These are phyloP conservation scores for Zarea fungicola DNA, from an alignment of 2,329 filamentous ascomycete genomes.

Conservation along the genomic window DNA sequence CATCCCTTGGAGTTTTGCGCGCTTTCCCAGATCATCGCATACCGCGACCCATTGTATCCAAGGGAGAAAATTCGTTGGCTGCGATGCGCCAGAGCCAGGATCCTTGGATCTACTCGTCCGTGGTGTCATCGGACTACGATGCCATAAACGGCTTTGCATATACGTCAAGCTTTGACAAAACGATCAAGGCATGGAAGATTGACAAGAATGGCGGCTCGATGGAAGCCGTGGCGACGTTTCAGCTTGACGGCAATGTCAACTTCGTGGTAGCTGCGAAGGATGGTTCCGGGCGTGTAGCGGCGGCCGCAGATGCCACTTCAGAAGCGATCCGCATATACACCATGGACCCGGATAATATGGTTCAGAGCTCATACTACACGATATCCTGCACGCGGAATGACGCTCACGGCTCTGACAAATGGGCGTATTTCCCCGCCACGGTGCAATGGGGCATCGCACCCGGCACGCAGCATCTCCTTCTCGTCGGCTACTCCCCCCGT, in stretches of 20 bases:
- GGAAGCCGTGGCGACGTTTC: slow-evolving; percentile 43
- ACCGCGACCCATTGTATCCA: slow-evolving; percentile 45
- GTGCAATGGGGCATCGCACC: slow-evolving; percentile 54
- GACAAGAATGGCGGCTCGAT: slow-evolving; percentile 35
- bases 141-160: slow-evolving; percentile 40
- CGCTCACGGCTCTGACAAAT: slow-evolving; percentile 38
- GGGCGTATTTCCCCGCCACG: slow-evolving; percentile 59
- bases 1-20: slow-evolving; percentile 36
- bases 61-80: slow-evolving; percentile 49
- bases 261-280: slow-evolving; percentile 53
- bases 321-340: slow-evolving; percentile 55
- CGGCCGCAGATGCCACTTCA: slow-evolving; percentile 50
- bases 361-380: slow-evolving; percentile 30
- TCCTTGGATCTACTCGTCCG: slow-evolving; percentile 59
- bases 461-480: slow-evolving; percentile 44
- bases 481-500: slow-evolving; percentile 60
- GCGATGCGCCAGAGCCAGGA: slow-evolving; percentile 56
- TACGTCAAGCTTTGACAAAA: slow-evolving; percentile 58
- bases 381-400: slow-evolving; percentile 38
- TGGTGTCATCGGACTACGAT: slow-evolving; percentile 57
- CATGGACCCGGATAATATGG: slow-evolving; percentile 32
- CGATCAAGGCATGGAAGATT: slow-evolving; percentile 55
- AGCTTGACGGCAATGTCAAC: slow-evolving; percentile 54
- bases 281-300: slow-evolving; percentile 47
- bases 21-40: slow-evolving; percentile 55